phyloP scores from a whole-genome alignment of 805 yeast genomes.

The Candida endomychidarum region DNA sequence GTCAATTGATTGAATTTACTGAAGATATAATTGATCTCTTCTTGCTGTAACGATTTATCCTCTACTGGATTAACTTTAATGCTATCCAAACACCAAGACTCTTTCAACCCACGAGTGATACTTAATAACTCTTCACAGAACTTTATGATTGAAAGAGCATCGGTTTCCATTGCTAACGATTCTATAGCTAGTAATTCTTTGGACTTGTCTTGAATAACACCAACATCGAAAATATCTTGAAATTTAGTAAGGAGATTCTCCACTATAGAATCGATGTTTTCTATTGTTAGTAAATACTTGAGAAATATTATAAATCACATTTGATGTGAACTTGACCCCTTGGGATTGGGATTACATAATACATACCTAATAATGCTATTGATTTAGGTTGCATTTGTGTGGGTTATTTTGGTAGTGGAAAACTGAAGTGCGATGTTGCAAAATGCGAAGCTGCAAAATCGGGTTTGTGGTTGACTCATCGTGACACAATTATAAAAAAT shows the following conservation, averaged over 20 bases:
- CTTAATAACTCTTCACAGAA: slow-evolving; percentile 53
- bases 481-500: no score
- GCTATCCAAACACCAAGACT: slow-evolving; percentile 59
- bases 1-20: slow-evolving; percentile 35
- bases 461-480: slow-evolving; percentile 2
- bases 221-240: slow-evolving; percentile 52
- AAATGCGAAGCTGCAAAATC: slow-evolving; percentile 5
- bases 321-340: no score
- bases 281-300: slow-evolving; percentile 33
- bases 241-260: slow-evolving; percentile 53
- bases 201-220: slow-evolving; percentile 41
- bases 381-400: slow-evolving; percentile 44
- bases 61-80: slow-evolving; percentile 33
- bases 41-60: slow-evolving; percentile 18
- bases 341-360: no score
- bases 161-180: slow-evolving; percentile 54
- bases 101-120: slow-evolving; percentile 50
- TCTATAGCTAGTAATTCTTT: slow-evolving; percentile 50
- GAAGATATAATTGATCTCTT: slow-evolving; percentile 26
- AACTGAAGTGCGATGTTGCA: background rate
- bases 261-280: slow-evolving; percentile 51
- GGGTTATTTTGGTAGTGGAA: background rate
- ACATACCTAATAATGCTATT: slow-evolving; percentile 27
- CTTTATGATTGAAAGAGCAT: slow-evolving; percentile 50
- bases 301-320: no score